Evolutionary conservation across 139 green algal genomes (phyloP).

Genomic region (Pycnococcus provasolii): DNA sequence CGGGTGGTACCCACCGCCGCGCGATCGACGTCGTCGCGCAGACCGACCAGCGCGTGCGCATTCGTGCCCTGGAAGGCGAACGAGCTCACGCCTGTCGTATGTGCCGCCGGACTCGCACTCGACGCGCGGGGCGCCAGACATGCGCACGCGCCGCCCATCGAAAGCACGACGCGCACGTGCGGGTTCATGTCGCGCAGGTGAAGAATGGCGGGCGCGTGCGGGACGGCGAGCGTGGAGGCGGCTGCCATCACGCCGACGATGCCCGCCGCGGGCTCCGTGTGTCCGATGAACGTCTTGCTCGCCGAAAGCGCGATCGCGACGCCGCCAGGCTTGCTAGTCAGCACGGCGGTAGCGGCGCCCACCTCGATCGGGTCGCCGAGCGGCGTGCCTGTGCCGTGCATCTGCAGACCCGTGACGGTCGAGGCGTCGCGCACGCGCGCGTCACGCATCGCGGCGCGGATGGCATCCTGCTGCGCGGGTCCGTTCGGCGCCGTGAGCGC

Average conservation of each 20-base stretch:
- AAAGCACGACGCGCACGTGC: slow-evolving; percentile 25
- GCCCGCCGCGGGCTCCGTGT: slow-evolving; percentile 74
- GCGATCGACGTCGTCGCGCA: no score
- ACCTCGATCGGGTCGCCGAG: slow-evolving; percentile 81
- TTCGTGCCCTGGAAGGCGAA: slow-evolving; percentile 82
- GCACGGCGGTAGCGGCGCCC: slow-evolving; percentile 45
- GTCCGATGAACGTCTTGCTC: slow-evolving; percentile 63
- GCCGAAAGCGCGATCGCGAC: slow-evolving; percentile 12
- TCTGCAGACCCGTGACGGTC: slow-evolving; percentile 40
- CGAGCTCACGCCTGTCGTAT: slow-evolving; percentile 41
- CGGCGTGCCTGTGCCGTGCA: slow-evolving; percentile 71
- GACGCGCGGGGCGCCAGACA: neutral
- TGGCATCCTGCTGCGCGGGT: slow-evolving; percentile 63
- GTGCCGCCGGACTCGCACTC: neutral
- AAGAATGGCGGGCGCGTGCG: no score
- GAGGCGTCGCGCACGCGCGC: slow-evolving; percentile 28
- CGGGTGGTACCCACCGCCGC: no score
- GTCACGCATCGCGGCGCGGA: slow-evolving; percentile 40
- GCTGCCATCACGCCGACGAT: slow-evolving; percentile 46
- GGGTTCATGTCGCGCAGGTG: slow-evolving; percentile 53
- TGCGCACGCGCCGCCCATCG: neutral
- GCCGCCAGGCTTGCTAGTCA: neutral
- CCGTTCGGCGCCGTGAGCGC: slow-evolving; percentile 76
- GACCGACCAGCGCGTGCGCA: slow-evolving; percentile 35
- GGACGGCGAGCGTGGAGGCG: no score